Conservation (phyloP, 805 yeast species). For the Wickerhamomyces bisporus region DNA sequence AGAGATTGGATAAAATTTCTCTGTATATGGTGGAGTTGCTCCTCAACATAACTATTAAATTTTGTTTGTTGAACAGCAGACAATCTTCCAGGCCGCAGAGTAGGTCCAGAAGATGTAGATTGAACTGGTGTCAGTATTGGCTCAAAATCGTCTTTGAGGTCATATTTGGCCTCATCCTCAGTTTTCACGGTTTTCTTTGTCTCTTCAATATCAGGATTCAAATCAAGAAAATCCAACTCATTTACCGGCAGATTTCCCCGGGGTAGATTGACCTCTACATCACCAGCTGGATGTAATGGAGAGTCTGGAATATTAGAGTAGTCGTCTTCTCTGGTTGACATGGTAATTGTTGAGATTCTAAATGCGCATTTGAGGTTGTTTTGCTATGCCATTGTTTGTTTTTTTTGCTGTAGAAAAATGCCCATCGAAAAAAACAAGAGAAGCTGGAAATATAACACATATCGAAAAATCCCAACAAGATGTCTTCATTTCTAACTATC, state of each 20-base stretch:
- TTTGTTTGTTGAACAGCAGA: conserved; percentile 50
- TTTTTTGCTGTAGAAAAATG: neutral
- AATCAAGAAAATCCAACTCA: conserved; percentile 20
- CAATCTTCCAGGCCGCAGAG: conserved; percentile 22
- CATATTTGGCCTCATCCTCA: conserved; percentile 1
- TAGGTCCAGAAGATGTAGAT: neutral
- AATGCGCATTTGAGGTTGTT: conserved; percentile 1
- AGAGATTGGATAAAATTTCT: conserved; percentile 45
- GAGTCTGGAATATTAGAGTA: conserved; percentile 14
- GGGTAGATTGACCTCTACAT: conserved; percentile 14
- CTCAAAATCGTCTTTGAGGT: conserved; percentile 11
- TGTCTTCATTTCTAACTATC: conserved; percentile 12
- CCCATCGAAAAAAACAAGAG: neutral
- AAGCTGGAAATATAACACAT: neutral
- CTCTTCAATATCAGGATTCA: conserved; percentile 18
- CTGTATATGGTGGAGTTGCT: conserved; percentile 46
- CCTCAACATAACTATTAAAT: conserved; percentile 51
- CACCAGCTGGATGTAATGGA: conserved; percentile 22
- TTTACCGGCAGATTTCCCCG: conserved; percentile 6
- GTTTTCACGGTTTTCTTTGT: neutral
- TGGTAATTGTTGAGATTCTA: neutral
- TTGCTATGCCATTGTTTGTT: neutral
- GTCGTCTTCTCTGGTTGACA: neutral
- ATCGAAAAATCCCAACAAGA: neutral
- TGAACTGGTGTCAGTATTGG: conserved; percentile 12